Base-by-base conservation (phyloP, 2,329 filamentous ascomycete species). In the Lomentospora prolificans region DNA sequence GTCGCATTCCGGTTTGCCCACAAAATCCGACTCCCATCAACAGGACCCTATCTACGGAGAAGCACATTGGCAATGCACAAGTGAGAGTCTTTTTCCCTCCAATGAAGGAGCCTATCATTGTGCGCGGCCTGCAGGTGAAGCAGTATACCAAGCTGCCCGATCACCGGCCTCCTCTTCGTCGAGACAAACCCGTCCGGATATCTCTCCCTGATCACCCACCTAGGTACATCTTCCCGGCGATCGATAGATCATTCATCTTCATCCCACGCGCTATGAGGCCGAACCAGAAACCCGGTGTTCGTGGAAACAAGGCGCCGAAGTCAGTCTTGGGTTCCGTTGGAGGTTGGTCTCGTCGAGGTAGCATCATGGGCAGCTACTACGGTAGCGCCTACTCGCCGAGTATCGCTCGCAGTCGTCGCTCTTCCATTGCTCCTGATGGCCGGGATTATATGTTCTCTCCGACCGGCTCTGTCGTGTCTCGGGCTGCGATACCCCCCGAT, bases 131-230 rank as follows among this genome's bases (percentile, higher is more conserved):
- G 60, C 82, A 88, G 50, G 84, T 95, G 61, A 94, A 89, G 69
- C 88, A 94, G 65, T 92, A 99, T 70, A 96, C 90, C 41, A 90
- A 92, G 63, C 81, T 99, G 51, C 94, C 94, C 19, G 90, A 97
- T 66, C 94, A 97, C 70, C 85, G 94, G 22, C 94, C 94, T 19
- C 94, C 94, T 53, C 80, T 99, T 51, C 87, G 94, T 60, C 86
- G 94, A 63, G 94, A 99, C 73, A 99, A 97, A 68, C 94, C 94
- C 6, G 94, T 97, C 41, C 86, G 94, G 53, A 89, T 99, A 62
- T 96, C 90, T 7, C 77, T 99, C 44, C 92, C 94, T 2, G 79
- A 87, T 27, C 80, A 87, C 60, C 76, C 83, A 10, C 88, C 90
- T 33, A 84, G 88, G 60, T 96, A 96, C 69, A 91, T 96, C 58